Conservation (phyloP, 495 filamentous ascomycete species). For the Neurospora hispaniola region DNA sequence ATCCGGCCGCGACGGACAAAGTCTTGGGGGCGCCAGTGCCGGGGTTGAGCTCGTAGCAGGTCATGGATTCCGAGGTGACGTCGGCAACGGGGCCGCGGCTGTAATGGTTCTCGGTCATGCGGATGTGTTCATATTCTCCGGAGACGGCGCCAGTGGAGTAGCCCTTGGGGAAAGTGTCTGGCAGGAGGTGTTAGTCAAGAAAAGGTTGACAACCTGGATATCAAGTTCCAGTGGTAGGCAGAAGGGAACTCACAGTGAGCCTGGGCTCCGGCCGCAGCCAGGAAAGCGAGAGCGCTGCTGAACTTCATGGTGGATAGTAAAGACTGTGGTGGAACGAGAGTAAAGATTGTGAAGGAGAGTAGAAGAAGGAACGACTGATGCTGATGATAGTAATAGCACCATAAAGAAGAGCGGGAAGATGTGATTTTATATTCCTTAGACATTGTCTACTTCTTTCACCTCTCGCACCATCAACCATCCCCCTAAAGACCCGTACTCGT, state of each 20-base stretch:
- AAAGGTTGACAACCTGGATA: too few relatives aligned
- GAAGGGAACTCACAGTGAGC: constrained; percentile 26
- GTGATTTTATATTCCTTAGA: not conserved
- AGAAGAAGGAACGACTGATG: not conserved
- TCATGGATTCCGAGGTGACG: constrained; percentile 32
- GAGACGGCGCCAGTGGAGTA: constrained; percentile 23
- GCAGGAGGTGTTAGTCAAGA: not conserved
- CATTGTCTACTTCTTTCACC: not conserved
- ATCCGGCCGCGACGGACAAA: constrained; percentile 31
- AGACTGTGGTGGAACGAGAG: too few relatives aligned
- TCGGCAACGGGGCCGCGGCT: constrained; percentile 27
- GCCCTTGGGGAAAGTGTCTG: constrained; percentile 20
- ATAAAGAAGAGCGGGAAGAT: not conserved
- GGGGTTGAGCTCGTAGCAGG: constrained; percentile 27
- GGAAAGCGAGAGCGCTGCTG: constrained; percentile 18
- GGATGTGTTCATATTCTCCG: constrained; percentile 32
- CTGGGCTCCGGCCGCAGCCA: constrained; percentile 24
- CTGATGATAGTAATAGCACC: not conserved
- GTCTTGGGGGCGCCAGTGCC: constrained; percentile 19
- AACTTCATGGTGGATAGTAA: constrained; percentile 21
- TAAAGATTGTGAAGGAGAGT: not conserved
- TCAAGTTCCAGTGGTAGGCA: too few relatives aligned
- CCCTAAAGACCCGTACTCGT: not conserved
- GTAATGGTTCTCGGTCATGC: constrained; percentile 34
- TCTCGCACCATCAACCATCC: not conserved